These are phyloP conservation scores for Plantago elongata DNA, from an alignment of 257 asterid genomes.

Conservation along the genomic window DNA sequence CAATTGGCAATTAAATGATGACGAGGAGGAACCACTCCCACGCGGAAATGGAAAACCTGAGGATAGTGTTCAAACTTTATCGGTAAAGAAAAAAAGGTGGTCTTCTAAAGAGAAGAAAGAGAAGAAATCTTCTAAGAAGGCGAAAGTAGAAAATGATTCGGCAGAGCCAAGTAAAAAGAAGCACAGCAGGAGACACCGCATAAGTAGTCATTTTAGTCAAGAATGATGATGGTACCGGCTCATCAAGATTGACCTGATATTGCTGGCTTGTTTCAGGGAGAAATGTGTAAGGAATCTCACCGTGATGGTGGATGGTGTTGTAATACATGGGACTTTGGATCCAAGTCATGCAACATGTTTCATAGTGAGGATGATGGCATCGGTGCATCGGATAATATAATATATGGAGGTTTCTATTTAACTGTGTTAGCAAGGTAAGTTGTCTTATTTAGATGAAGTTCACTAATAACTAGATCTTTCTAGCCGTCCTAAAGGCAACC, in stretches of 20 bases:
- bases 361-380: too few species aligned
- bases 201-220: slow-evolving; percentile 12
- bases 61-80: slow-evolving; percentile 26
- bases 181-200: slow-evolving; percentile 34
- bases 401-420: too few species aligned
- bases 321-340: too few species aligned
- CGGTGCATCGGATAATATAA: too few species aligned
- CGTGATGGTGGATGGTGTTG: too few species aligned
- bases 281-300: too few species aligned
- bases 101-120: slow-evolving; percentile 28
- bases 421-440: too few species aligned
- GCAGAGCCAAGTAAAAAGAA: slow-evolving; percentile 35
- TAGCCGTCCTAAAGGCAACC: too few species aligned
- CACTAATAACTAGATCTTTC: too few species aligned
- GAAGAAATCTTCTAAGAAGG: slow-evolving; percentile 36
- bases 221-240: neutral
- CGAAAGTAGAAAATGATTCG: slow-evolving; percentile 26
- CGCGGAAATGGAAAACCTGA: slow-evolving; percentile 34
- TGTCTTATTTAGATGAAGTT: too few species aligned
- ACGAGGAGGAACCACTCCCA: slow-evolving; percentile 74
- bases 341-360: too few species aligned
- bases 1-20: slow-evolving; percentile 62
- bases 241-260: neutral
- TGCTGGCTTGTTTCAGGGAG: neutral
- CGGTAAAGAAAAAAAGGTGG: slow-evolving; percentile 62